Conservation (phyloP, 331 rosid species). For the Rosa hybrid region DNA sequence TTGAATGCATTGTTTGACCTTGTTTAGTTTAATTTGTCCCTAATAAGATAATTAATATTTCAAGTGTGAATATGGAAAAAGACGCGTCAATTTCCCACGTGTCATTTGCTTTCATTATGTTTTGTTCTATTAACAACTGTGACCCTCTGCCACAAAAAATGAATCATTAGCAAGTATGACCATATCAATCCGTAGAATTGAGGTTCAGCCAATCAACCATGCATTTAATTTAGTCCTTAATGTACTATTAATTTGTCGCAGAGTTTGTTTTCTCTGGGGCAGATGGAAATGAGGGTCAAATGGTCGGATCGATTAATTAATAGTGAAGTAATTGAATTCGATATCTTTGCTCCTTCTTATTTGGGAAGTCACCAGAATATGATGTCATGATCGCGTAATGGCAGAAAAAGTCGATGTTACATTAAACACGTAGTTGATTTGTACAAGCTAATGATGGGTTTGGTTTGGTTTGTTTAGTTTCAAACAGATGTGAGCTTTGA, state of each 20-base stretch:
- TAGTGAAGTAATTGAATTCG: neutral
- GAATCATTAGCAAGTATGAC: neutral
- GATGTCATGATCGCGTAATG: neutral
- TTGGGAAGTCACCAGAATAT: neutral
- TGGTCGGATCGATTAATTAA: neutral
- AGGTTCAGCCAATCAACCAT: no score
- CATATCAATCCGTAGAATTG: neutral
- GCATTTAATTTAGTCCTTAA: neutral
- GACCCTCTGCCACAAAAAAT: neutral
- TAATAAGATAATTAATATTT: neutral
- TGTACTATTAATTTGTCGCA: neutral
- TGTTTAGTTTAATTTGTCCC: neutral
- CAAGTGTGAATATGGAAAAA: neutral
- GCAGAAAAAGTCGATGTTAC: neutral
- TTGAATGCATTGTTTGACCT: neutral
- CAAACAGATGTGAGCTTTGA: slow-evolving; percentile 60
- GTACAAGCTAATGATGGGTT: neutral
- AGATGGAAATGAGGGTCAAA: neutral
- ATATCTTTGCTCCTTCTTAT: neutral
- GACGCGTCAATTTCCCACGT: slow-evolving; percentile 3
- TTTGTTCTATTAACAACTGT: neutral
- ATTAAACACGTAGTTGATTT: neutral
- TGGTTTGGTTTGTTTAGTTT: slow-evolving; percentile 19
- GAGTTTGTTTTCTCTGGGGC: neutral
- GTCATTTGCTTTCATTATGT: neutral